These are phyloP conservation scores for Pseudogymnoascus sp. DNA, from an alignment of 2,329 filamentous ascomycete genomes.

Conservation along the genomic window DNA sequence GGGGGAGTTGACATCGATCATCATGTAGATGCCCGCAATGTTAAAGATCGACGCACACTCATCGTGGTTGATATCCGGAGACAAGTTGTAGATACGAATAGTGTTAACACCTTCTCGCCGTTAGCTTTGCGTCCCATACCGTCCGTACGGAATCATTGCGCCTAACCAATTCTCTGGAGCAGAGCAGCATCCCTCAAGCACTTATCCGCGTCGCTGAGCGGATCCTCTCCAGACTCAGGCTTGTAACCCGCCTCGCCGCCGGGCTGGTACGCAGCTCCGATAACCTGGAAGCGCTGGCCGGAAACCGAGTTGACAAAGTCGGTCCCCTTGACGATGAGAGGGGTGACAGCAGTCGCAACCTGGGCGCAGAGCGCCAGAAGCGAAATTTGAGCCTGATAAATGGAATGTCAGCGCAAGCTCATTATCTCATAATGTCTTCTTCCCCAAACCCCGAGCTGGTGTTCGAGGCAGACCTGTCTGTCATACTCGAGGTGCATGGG, in stretches of 20 bases:
- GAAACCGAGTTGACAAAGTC: conserved; percentile 53
- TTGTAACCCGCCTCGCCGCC: conserved; percentile 57
- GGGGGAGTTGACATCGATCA: conserved; percentile 62
- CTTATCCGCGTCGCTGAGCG: conserved; percentile 48
- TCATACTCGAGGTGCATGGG: background rate
- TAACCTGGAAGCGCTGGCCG: conserved; percentile 55
- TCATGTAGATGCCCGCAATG: conserved; percentile 59
- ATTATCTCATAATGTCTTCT: background rate
- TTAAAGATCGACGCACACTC: conserved; percentile 62
- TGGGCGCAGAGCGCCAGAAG: conserved; percentile 23
- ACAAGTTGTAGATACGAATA: conserved; percentile 62
- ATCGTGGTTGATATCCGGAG: conserved; percentile 58
- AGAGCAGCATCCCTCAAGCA: conserved; percentile 59
- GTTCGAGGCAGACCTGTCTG: background rate
- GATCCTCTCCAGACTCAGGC: conserved; percentile 45
- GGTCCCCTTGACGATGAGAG: conserved; percentile 48
- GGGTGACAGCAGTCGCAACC: conserved; percentile 46
- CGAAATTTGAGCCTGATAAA: conserved; percentile 4
- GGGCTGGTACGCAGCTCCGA: conserved; percentile 62
- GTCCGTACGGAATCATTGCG: no score
- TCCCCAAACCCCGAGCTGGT: background rate
- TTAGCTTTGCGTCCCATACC: no score
- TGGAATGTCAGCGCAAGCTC: background rate
- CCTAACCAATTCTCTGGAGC: conserved; percentile 47
- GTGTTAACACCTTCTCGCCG: conserved; percentile 44